A percentile compares a stretch with the other conserved stretches of the same genome.
These are phyloP conservation scores for Tylopilus sp. DNA, from an alignment of 1,284 basidiomycete species.

Conservation along the genomic window DNA sequence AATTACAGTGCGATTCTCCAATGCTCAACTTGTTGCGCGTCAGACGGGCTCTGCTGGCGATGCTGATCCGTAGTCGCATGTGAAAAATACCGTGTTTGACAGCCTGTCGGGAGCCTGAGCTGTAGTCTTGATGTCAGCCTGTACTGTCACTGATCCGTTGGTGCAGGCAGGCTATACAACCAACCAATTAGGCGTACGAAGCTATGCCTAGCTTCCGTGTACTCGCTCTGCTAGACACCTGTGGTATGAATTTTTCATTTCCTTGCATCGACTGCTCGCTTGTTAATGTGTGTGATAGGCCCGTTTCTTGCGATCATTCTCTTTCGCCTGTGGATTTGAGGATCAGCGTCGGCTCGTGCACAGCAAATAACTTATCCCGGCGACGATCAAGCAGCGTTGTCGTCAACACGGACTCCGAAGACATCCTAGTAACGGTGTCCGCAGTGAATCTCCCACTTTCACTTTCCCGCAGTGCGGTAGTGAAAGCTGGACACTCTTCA, in stretches of 20 bases:
- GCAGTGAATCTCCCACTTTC: conserved; percentile 19
- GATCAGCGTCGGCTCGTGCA: conserved; percentile 33
- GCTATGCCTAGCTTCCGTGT: conserved; percentile 9
- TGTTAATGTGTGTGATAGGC: conserved; percentile 11
- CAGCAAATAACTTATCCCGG: conserved; percentile 27
- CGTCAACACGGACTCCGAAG: conserved; percentile 21
- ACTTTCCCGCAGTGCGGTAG: conserved; percentile 22
- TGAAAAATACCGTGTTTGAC: conserved; percentile 15
- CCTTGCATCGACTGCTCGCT: conserved; percentile 9
- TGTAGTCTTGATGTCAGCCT: conserved; percentile 10
- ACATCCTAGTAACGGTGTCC: conserved; percentile 31
- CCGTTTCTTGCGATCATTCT: conserved; percentile 11
- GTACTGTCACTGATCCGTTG: conserved; percentile 26
- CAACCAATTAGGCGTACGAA: conserved; percentile 16
- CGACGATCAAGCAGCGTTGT: conserved; percentile 35
- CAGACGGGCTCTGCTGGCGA: conserved; percentile 16
- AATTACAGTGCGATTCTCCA: conserved; percentile 19
- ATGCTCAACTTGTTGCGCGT: conserved; percentile 3
- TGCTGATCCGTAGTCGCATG: conserved; percentile 21
- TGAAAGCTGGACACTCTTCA: conserved; percentile 29
- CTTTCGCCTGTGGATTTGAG: conserved; percentile 12
- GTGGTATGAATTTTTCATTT: conserved; percentile 26
- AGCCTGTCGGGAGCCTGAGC: neutral
- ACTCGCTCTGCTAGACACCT: conserved; percentile 9
- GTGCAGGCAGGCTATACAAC: conserved; percentile 10